phyloP scores from a whole-genome alignment of 106 monocot species.

The Xerophyta viscosa region DNA sequence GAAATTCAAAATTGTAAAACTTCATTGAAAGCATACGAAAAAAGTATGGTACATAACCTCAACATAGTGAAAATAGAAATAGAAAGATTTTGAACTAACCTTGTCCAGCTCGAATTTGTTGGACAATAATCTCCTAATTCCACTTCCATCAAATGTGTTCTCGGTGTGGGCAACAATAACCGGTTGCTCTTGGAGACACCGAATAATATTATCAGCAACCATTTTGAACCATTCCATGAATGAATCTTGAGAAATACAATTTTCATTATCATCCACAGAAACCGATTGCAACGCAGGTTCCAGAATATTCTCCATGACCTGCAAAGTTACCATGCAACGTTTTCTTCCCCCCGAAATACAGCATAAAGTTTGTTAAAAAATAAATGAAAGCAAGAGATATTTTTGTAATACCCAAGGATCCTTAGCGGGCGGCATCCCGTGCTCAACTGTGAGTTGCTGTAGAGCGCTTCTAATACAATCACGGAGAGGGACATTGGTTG shows the following conservation, averaged over 20 bases:
- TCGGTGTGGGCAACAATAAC: slow-evolving; percentile 94
- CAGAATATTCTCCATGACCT: slow-evolving; percentile 62
- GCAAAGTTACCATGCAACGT: slow-evolving; percentile 1
- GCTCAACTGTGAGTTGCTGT: slow-evolving; percentile 47
- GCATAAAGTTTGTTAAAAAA: no score
- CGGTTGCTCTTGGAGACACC: slow-evolving; percentile 49
- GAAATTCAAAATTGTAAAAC: no score
- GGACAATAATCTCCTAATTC: slow-evolving; percentile 58
- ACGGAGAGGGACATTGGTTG: slow-evolving; percentile 24
- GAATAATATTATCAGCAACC: slow-evolving; percentile 25
- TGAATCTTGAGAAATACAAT: slow-evolving; percentile 41
- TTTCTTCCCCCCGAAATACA: no score
- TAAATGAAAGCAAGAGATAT: no score
- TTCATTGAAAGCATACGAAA: no score
- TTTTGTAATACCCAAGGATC: slow-evolving; percentile 57
- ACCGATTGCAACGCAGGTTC: slow-evolving; percentile 48
- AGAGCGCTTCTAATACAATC: slow-evolving; percentile 39
- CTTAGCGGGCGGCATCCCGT: slow-evolving; percentile 83
- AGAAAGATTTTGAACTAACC: no score
- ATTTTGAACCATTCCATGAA: slow-evolving; percentile 68
- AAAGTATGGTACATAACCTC: no score
- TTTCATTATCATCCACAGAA: slow-evolving; percentile 24
- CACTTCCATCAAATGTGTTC: slow-evolving; percentile 71
- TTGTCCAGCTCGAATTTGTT: slow-evolving; percentile 83
- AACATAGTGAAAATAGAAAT: no score